phyloP scores from a whole-genome alignment of 176 grass and related monocot species.

The Hyparrhenia diplandra region DNA sequence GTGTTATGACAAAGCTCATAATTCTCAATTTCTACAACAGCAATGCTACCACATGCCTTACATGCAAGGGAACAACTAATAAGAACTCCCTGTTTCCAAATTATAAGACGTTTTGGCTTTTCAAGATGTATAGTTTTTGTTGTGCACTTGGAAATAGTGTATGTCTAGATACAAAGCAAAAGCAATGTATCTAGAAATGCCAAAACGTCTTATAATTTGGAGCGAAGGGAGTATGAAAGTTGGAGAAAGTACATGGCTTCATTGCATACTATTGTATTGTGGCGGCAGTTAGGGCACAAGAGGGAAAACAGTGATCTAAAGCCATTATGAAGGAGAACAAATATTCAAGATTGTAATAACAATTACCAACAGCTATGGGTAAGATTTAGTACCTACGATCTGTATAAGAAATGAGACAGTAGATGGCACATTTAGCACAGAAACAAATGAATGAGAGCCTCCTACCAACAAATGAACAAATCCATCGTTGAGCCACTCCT shows the following conservation, averaged over 20 bases:
- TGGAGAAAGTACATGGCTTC: background rate
- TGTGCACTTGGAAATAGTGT: no score
- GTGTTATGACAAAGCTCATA: background rate
- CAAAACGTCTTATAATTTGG: no score
- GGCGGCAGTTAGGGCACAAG: background rate
- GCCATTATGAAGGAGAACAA: background rate
- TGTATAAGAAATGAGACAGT: background rate
- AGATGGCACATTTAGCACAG: conserved; percentile 1
- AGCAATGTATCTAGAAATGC: no score
- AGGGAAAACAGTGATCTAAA: background rate
- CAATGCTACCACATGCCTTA: background rate
- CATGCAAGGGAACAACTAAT: no score
- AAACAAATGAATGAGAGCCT: background rate
- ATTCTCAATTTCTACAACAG: background rate
- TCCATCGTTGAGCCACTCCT: no score
- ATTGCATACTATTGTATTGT: background rate
- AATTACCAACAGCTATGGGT: background rate
- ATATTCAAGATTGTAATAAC: background rate
- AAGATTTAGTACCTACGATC: background rate
- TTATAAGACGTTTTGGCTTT: no score
- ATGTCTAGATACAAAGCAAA: no score
- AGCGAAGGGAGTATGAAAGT: background rate
- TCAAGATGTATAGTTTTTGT: no score
- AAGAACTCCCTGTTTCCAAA: no score
- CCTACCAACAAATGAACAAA: conserved; percentile 8